Conservation (phyloP, 257 asterid species). For the Ehretia macrophylla region DNA sequence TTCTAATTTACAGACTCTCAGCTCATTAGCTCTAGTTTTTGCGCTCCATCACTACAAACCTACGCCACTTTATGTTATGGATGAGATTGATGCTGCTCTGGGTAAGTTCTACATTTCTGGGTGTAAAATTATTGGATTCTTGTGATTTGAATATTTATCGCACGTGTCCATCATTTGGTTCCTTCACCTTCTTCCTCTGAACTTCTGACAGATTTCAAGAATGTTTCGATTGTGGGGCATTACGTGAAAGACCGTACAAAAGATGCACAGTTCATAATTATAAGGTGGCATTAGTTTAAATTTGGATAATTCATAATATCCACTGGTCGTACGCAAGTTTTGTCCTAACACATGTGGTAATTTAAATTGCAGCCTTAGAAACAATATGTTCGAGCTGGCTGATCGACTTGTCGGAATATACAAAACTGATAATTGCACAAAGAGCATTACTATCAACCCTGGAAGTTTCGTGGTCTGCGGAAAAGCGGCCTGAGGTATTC, state of each 20-base stretch:
- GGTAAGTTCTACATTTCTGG: constrained; percentile 34
- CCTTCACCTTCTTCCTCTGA: background rate
- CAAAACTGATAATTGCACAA: constrained; percentile 97
- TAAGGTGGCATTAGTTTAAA: constrained; percentile 42
- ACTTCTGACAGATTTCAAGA: constrained; percentile 71
- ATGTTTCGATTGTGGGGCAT: constrained; percentile 97
- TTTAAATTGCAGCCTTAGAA: constrained; percentile 62
- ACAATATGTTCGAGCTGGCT: constrained; percentile 94
- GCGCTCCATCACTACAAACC: constrained; percentile 99
- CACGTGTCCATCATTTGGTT: background rate
- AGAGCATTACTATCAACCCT: constrained; percentile 87
- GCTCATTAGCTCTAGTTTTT: constrained; percentile 95
- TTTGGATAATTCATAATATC: background rate
- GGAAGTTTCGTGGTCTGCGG: constrained; percentile 85
- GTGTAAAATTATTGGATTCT: background rate
- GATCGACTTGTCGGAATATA: constrained; percentile 93
- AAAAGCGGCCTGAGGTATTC: constrained; percentile 42
- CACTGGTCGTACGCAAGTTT: too few relatives aligned
- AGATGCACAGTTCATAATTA: constrained; percentile 96
- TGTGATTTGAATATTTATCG: background rate
- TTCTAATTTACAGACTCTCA: constrained; percentile 64
- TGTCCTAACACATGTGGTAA: background rate
- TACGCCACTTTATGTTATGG: constrained; percentile 97
- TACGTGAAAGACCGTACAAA: constrained; percentile 97
- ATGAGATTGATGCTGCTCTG: constrained; percentile 95